Evolutionary conservation across 164 flowering plant species (phyloP), one percentile per base, ranked within the genome.

Genomic region (Nymphaea colorata): DNA sequence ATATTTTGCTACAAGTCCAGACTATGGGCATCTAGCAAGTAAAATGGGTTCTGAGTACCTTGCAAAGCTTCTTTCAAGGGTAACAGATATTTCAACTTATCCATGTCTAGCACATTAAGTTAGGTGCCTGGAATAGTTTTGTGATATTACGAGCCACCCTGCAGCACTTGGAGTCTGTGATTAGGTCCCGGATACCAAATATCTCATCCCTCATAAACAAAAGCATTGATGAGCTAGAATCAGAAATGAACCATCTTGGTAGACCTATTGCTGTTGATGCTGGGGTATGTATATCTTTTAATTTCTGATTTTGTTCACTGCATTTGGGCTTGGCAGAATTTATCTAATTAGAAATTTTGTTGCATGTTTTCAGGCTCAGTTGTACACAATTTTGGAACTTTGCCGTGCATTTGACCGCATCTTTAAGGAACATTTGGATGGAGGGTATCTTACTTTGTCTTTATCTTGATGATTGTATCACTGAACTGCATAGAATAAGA

Each of bases 41-140:
- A 86, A 82, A 75, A 88, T 90, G 96, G 96, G 96, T 51, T 82
- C 93, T 16, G 93, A 86, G 69, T 85, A 88, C 79, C 93, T 90
- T 42, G 96, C 93, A 60, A 90, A 87, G 72, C 87, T 90, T 66
- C 82, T 90, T 44, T 90, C 96, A 12, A 71, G 77, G 85, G 96
- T 87, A 62, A 44, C 44, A 45, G 42, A 36, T 11, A 36, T 44
- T 43, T 1, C 15, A 8, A 43, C 10, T 44, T 41, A 41, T 62
- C 8, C 16, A 17, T 63, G 36, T 36, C 8, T 10, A 25, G 44
- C n/a, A 4, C 43, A 43, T 41, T 43, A 15, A 16, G 51, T 42
- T 61, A 47, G 47, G 3, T 4, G 15, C 62, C 41, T 11, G 6
- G 15, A 42, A 53, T 10, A 59, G 43, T 42, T 69, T 62, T 64